phyloP scores from a whole-genome alignment of 768 basidiomycete genomes.

The Auricularia sp. region DNA sequence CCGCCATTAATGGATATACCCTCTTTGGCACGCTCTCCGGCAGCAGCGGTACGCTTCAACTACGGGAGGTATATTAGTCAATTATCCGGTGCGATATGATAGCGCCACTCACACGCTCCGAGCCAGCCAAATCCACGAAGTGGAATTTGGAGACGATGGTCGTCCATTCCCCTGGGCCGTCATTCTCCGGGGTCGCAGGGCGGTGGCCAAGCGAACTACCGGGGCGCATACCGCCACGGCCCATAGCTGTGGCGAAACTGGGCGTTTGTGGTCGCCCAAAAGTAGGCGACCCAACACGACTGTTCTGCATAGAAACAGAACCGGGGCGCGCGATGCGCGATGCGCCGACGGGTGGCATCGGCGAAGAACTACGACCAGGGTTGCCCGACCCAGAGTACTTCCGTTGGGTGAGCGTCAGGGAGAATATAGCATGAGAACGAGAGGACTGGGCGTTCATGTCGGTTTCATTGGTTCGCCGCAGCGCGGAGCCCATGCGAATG shows the following conservation, averaged over 20 bases:
- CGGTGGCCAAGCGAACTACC: constrained; percentile 62
- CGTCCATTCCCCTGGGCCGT: constrained; percentile 72
- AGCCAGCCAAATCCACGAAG: constrained; percentile 96
- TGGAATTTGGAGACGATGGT: constrained; percentile 94
- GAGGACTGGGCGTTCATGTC: constrained; percentile 99
- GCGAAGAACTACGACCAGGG: constrained; percentile 69
- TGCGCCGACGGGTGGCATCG: constrained; percentile 57
- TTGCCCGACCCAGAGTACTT: constrained; percentile 63
- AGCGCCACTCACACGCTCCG: constrained; percentile 63
- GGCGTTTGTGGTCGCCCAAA: constrained; percentile 72
- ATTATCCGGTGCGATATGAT: not conserved
- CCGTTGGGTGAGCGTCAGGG: constrained; percentile 86
- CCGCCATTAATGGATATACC: constrained; percentile 99
- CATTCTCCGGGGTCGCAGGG: constrained; percentile 29
- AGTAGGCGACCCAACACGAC: constrained; percentile 65
- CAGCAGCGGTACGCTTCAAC: constrained; percentile 94
- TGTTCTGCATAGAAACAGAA: constrained; percentile 48
- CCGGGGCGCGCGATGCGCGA: constrained; percentile 79
- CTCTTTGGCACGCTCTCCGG: constrained; percentile 94
- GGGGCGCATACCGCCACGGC: constrained; percentile 60
- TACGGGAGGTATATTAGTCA: constrained; percentile 23
- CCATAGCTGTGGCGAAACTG: constrained; percentile 67
- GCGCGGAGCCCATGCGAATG: constrained; percentile 79
- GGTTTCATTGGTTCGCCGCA: constrained; percentile 91
- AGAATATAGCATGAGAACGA: constrained; percentile 98